phyloP scores from a whole-genome alignment of 352 stramenopile species.

The Plasmopara muralis region DNA sequence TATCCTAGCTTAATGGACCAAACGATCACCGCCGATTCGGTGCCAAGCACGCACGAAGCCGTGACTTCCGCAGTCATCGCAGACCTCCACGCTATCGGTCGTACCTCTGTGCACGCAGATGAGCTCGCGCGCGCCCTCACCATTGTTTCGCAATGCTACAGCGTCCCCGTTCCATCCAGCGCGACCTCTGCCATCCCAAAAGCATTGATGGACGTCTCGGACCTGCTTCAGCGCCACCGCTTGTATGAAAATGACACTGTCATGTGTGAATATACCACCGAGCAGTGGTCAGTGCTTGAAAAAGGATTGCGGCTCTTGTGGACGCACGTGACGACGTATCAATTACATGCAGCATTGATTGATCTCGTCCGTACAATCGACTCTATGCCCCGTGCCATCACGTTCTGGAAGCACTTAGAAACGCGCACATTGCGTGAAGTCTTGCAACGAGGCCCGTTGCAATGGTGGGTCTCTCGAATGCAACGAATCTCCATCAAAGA shows the following conservation, averaged over 20 bases:
- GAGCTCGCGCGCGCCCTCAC: slow-evolving; percentile 33
- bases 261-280: slow-evolving; percentile 8
- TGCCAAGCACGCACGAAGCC: slow-evolving; percentile 17
- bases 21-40: slow-evolving; percentile 5
- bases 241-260: slow-evolving; percentile 21
- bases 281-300: slow-evolving; percentile 30
- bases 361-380: slow-evolving; percentile 59
- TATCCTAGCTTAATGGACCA: slow-evolving; percentile 11
- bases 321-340: slow-evolving; percentile 51
- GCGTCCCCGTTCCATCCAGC: slow-evolving; percentile 37
- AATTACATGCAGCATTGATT: slow-evolving; percentile 48
- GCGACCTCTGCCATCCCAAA: slow-evolving; percentile 29
- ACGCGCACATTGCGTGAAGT: slow-evolving; percentile 41
- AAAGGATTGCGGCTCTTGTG: slow-evolving; percentile 42
- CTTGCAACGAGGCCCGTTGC: slow-evolving; percentile 45
- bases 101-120: slow-evolving; percentile 21
- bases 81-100: slow-evolving; percentile 20
- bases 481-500: slow-evolving; percentile 51
- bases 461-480: slow-evolving; percentile 55
- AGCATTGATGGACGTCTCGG: slow-evolving; percentile 30
- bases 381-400: slow-evolving; percentile 57
- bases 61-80: slow-evolving; percentile 20
- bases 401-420: slow-evolving; percentile 60
- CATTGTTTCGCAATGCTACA: slow-evolving; percentile 38
- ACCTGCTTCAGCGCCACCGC: slow-evolving; percentile 38